Evolutionary conservation across 2,329 filamentous ascomycete genomes (phyloP).

Genomic region (Penicillium capsulatum): DNA sequence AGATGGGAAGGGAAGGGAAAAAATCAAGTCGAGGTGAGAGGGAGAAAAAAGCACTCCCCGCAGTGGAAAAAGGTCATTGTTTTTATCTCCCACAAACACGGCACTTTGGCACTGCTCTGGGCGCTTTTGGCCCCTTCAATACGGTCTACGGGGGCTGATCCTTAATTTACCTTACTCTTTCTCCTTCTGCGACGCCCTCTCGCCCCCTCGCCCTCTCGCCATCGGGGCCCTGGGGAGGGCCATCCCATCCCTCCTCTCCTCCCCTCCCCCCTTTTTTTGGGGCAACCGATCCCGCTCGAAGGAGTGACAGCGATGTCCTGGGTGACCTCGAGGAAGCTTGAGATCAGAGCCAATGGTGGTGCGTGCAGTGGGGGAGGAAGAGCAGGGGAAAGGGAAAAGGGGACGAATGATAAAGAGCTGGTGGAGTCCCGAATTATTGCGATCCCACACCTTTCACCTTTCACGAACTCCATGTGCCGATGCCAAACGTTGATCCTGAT

Average conservation of each 20-base stretch:
- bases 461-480: too few species aligned
- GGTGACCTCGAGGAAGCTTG: conserved; percentile 7
- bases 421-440: too few species aligned
- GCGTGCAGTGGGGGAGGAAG: conserved; percentile 5
- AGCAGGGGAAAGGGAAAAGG: conserved; percentile 6
- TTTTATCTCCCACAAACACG: conserved; percentile 1
- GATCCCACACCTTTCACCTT: too few species aligned
- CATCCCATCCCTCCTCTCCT: too few species aligned
- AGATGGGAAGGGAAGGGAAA: background rate
- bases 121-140: background rate
- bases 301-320: conserved; percentile 10
- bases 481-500: too few species aligned
- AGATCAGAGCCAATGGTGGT: conserved; percentile 7
- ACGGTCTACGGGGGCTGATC: background rate
- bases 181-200: too few species aligned
- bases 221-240: too few species aligned
- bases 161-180: background rate
- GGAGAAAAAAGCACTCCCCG: conserved; percentile 5
- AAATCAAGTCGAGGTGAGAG: too few species aligned
- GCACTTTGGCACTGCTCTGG: too few species aligned
- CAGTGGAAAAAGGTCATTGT: conserved; percentile 4
- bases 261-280: too few species aligned
- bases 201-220: too few species aligned
- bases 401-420: conserved; percentile 3
- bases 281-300: conserved; percentile 15